Conservation (phyloP, 345 rosid species). For the Acer campestre region DNA sequence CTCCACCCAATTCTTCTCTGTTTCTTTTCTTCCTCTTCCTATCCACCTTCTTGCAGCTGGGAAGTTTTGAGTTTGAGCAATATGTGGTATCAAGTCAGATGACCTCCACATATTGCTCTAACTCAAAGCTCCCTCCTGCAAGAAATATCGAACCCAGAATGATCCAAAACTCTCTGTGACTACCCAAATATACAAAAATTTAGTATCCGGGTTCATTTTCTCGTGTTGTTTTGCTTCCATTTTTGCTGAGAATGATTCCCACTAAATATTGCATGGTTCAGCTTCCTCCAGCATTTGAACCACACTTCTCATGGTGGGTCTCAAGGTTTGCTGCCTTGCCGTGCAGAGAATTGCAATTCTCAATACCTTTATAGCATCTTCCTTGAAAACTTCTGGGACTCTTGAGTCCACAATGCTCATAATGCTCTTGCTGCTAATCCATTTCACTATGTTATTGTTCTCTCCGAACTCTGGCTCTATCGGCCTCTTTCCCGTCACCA, state of each 20-base stretch:
- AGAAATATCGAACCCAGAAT: too few species aligned
- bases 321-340: conserved; percentile 43
- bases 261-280: conserved; percentile 60
- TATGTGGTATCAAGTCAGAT: too few species aligned
- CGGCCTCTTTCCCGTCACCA: conserved; percentile 79
- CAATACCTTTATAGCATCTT: conserved; percentile 64
- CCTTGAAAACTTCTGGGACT: conserved; percentile 53
- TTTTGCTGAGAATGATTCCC: conserved; percentile 50
- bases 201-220: conserved; percentile 4
- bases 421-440: conserved; percentile 63
- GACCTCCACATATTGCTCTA: too few species aligned
- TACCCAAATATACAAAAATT: not conserved
- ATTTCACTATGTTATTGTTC: conserved; percentile 71
- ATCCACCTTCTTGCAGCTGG: too few species aligned
- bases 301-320: conserved; percentile 87
- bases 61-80: too few species aligned
- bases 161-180: too few species aligned
- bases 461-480: conserved; percentile 82
- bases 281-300: conserved; percentile 88
- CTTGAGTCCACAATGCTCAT: conserved; percentile 64
- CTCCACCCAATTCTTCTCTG: too few species aligned
- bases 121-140: too few species aligned
- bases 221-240: conserved; percentile 20
- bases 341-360: conserved; percentile 80
- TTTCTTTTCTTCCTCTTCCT: too few species aligned